phyloP scores from a whole-genome alignment of 768 basidiomycete genomes.

The Lyophyllum atratum region DNA sequence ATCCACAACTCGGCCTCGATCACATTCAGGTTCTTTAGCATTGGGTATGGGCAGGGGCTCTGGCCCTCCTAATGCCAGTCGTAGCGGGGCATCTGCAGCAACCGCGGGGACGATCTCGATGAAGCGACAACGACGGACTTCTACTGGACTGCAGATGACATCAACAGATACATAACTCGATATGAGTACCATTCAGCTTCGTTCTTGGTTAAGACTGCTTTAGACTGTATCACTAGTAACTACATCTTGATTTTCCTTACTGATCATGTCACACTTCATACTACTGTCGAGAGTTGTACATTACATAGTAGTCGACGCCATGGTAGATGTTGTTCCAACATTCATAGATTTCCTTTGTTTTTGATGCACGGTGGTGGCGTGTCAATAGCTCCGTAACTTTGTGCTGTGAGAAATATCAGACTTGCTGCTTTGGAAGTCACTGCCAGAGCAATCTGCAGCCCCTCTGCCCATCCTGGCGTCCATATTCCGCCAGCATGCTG shows the following conservation, averaged over 20 bases:
- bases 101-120: slow-evolving; percentile 46
- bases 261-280: slow-evolving; percentile 8
- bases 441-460: slow-evolving; percentile 6
- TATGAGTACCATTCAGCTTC: not conserved
- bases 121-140: slow-evolving; percentile 84
- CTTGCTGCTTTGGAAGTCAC: not conserved
- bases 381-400: slow-evolving; percentile 1
- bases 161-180: slow-evolving; percentile 32
- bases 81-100: slow-evolving; percentile 27
- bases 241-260: slow-evolving; percentile 15
- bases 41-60: slow-evolving; percentile 38
- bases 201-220: slow-evolving; percentile 28
- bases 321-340: slow-evolving; percentile 5
- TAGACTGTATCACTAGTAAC: slow-evolving; percentile 34
- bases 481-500: slow-evolving; percentile 56
- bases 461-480: slow-evolving; percentile 59
- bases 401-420: slow-evolving; percentile 9
- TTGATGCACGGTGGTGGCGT: slow-evolving; percentile 16
- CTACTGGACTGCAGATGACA: slow-evolving; percentile 50
- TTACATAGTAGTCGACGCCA: slow-evolving; percentile 11
- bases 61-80: slow-evolving; percentile 16
- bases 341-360: slow-evolving; percentile 6
- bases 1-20: slow-evolving; percentile 71
- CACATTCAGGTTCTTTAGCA: slow-evolving; percentile 63
- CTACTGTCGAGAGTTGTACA: slow-evolving; percentile 9